Evolutionary conservation across 805 yeast species (phyloP).

Genomic region (Isabelozyma gotoi): DNA sequence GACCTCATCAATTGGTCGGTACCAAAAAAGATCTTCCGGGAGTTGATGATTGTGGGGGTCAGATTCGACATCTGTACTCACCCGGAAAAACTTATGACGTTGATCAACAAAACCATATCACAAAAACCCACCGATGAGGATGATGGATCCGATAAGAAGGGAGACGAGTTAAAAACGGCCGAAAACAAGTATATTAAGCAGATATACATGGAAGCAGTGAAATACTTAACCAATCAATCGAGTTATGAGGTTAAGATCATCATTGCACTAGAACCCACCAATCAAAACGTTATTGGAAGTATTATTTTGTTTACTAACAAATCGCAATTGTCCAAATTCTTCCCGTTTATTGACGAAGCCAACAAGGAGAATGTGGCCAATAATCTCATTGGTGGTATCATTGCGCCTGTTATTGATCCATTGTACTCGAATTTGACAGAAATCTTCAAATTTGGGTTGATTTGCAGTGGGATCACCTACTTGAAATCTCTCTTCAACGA

Average conservation of each 20-base stretch:
- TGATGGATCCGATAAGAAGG: neutral
- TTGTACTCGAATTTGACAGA: constrained; percentile 51
- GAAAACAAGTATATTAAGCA: constrained; percentile 9
- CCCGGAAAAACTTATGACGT: constrained; percentile 38
- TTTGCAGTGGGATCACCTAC: constrained; percentile 54
- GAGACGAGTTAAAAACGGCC: neutral
- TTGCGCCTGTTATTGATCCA: constrained; percentile 55
- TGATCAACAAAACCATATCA: constrained; percentile 26
- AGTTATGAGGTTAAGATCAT: constrained; percentile 44
- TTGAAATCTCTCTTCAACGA: constrained; percentile 35
- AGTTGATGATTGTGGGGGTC: constrained; percentile 56
- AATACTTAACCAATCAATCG: constrained; percentile 23
- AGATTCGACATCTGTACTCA: constrained; percentile 55
- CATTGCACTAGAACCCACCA: constrained; percentile 53
- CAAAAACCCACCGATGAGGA: constrained; percentile 5
- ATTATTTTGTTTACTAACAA: constrained; percentile 47
- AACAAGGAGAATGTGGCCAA: neutral
- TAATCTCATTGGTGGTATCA: constrained; percentile 46
- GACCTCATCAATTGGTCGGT: constrained; percentile 50
- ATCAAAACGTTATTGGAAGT: constrained; percentile 53
- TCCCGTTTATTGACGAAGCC: constrained; percentile 49
- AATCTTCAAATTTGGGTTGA: constrained; percentile 55
- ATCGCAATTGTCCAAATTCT: constrained; percentile 45
- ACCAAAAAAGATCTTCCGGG: constrained; percentile 52
- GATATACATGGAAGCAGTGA: constrained; percentile 39